phyloP scores from a whole-genome alignment of 805 yeast genomes.

The Candida dendrica region DNA sequence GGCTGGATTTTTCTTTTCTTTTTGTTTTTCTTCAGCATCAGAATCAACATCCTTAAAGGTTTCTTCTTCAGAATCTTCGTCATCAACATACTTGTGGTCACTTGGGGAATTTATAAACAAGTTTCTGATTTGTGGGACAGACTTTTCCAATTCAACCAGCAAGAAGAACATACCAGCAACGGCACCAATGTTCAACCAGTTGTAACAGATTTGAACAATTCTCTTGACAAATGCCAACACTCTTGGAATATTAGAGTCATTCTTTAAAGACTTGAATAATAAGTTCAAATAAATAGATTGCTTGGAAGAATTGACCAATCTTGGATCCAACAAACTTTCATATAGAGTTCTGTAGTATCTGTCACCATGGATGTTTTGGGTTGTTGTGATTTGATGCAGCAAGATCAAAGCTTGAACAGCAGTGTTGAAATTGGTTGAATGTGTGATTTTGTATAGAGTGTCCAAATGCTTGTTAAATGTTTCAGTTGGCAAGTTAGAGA shows the following conservation, averaged over 20 bases:
- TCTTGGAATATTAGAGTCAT: conserved; percentile 53
- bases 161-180: conserved; percentile 76
- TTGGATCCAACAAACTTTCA: conserved; percentile 79
- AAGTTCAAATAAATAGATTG: conserved; percentile 88
- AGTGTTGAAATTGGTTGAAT: conserved; percentile 89
- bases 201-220: conserved; percentile 73
- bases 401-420: conserved; percentile 87
- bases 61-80: conserved; percentile 35
- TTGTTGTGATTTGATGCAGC: conserved; percentile 68
- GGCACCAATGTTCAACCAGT: conserved; percentile 86
- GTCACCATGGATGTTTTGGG: conserved; percentile 49
- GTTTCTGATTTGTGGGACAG: conserved; percentile 59
- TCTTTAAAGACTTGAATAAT: conserved; percentile 73
- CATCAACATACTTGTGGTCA: conserved; percentile 42
- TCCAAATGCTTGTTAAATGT: conserved; percentile 71
- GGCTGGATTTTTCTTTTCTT: conserved; percentile 7
- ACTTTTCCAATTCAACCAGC: conserved; percentile 58
- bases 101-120: conserved; percentile 48
- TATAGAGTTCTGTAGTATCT: conserved; percentile 84
- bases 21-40: conserved; percentile 15
- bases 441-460: conserved; percentile 83
- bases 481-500: conserved; percentile 65
- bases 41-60: conserved; percentile 26
- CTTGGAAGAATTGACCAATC: conserved; percentile 81
- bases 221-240: conserved; percentile 88